Evolutionary conservation across 2,329 filamentous ascomycete genomes (phyloP), one percentile per base, ranked within the genome.

Genomic region (Aspergillus viridinutans): DNA sequence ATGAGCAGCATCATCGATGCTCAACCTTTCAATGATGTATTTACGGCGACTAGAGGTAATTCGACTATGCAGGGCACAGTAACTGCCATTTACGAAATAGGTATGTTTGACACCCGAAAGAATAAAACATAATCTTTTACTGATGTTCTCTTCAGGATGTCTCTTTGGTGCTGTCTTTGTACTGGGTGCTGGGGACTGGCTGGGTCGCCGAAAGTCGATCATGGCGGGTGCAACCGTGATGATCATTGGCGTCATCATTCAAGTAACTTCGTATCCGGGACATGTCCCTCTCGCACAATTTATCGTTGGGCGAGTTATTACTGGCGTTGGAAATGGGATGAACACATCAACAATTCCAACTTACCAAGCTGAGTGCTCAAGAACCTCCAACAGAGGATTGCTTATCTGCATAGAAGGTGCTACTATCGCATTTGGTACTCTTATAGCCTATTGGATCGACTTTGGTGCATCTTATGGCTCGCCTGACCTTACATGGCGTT

Each of bases 351-450:
- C 80, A 0, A 81, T 82, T 32, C 81, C 80, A 3, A 81, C 78
- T 3, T 83, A 81, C 62, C 80, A 82, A 69, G 78, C 80, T 6
- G 80, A 83, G 61, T 82, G 79, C 65, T 80, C 79, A 3, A 76
- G 73, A 55, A 80, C 83, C 0, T 80, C 78, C 63, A 85, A 85
- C 69, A 79, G 84, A 61, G 84, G 84, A 61, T 78, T 85, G 35
- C 70, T 86, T 53, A 85, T 86, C 63, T 85, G 83, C 68, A 83
- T 85, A 49, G 83, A 79, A 66, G 81, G 78, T 63, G 81, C 80
- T 66, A 71, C 76, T 32, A 79, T 82, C 49, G 79, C 79, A 6
- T 78, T 81, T 52, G 80, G 80, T 40, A 81, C 78, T 3, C 65
- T 78, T 17, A 80, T 82, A 53, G 79, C 80, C 3, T 81, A 81